Percentiles rank a stretch among this genome's conserved stretches.
Evolutionary conservation across 768 basidiomycete species (phyloP).

Genomic region (Sistotremastrum suecicum): DNA sequence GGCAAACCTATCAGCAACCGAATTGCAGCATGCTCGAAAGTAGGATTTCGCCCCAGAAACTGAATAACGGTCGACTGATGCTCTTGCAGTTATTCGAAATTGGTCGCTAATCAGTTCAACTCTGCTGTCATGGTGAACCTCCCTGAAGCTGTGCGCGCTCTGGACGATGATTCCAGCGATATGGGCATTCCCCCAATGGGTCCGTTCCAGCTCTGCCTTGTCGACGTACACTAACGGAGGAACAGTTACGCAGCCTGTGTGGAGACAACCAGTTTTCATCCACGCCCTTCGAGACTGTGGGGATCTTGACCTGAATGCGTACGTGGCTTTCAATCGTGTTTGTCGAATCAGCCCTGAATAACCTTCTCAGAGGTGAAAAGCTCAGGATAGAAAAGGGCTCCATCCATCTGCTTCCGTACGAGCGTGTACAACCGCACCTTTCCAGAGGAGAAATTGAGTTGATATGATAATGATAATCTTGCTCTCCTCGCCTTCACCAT

Average conservation of each 20-base stretch:
- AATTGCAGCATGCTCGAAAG: slow-evolving; percentile 71
- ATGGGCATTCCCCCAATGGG: slow-evolving; percentile 52
- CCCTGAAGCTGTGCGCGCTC: slow-evolving; percentile 58
- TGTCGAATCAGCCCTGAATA: neutral
- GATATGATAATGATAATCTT: no score
- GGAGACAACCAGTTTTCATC: slow-evolving; percentile 63
- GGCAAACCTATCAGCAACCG: slow-evolving; percentile 66
- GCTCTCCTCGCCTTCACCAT: neutral
- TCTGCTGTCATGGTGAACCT: slow-evolving; percentile 72
- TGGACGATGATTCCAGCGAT: slow-evolving; percentile 62
- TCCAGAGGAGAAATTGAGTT: no score
- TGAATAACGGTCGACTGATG: neutral
- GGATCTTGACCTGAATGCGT: slow-evolving; percentile 24
- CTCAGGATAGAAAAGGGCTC: no score
- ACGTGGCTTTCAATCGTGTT: slow-evolving; percentile 4
- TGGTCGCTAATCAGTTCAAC: slow-evolving; percentile 67
- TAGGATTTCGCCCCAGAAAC: slow-evolving; percentile 16
- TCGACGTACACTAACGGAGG: neutral
- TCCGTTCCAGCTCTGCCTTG: slow-evolving; percentile 27
- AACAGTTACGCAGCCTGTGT: slow-evolving; percentile 68
- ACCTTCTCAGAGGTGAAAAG: no score
- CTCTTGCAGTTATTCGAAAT: slow-evolving; percentile 47
- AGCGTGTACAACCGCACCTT: no score
- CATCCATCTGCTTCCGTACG: no score
- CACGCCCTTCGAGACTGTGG: slow-evolving; percentile 58